These are phyloP conservation scores for Byssochlamys sp. DNA, from an alignment of 2,329 filamentous ascomycete genomes.

Conservation along the genomic window DNA sequence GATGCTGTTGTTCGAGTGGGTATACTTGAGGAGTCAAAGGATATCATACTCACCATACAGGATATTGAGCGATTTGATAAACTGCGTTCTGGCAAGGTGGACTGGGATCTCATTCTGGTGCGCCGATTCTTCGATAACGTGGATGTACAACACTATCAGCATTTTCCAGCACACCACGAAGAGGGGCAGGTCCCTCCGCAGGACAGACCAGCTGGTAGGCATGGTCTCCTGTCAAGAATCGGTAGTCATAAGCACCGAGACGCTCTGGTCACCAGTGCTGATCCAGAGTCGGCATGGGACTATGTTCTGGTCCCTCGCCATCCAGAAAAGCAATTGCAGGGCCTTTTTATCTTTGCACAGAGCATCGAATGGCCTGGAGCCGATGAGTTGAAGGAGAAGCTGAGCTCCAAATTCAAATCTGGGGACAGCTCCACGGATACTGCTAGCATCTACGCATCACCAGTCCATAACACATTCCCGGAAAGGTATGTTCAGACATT, in stretches of 20 bases:
- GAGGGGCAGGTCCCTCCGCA: background rate
- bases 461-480: conserved; percentile 3
- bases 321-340: conserved; percentile 37
- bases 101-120: conserved; percentile 48
- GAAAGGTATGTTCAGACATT: conserved; percentile 6
- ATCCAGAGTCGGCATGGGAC: conserved; percentile 21
- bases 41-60: conserved; percentile 32
- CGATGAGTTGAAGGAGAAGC: conserved; percentile 25
- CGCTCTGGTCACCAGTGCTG: conserved; percentile 5
- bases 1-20: conserved; percentile 38
- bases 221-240: conserved; percentile 14
- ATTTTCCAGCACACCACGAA: background rate
- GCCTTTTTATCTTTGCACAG: conserved; percentile 43
- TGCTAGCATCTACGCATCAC: conserved; percentile 7
- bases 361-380: conserved; percentile 42
- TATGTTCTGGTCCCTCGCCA: conserved; percentile 29
- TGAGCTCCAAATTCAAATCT: conserved; percentile 27
- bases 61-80: conserved; percentile 39
- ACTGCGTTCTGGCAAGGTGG: conserved; percentile 42
- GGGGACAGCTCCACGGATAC: conserved; percentile 10
- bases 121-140: conserved; percentile 46
- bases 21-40: conserved; percentile 30
- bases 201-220: conserved; percentile 8
- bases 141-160: conserved; percentile 22
- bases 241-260: conserved; percentile 15